Conservation (phyloP, 2,329 filamentous ascomycete species). For the Clonostachys sp. region DNA sequence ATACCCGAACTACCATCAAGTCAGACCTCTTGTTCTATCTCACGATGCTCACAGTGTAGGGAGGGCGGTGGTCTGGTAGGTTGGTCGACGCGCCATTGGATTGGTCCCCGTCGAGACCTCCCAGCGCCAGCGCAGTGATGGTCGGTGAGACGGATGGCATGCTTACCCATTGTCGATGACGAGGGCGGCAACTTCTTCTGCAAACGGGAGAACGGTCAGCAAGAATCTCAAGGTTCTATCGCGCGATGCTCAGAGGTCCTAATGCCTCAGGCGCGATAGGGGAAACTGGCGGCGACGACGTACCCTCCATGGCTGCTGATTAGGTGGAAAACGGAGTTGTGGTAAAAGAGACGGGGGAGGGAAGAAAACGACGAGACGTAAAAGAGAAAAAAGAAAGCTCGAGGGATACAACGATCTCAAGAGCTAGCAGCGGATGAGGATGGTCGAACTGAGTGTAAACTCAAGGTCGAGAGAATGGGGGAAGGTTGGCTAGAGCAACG, state of each 20-base stretch:
- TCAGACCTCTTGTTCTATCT: constrained; percentile 23
- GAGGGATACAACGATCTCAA: constrained; percentile 11
- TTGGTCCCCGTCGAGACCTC: not conserved
- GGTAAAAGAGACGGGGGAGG: constrained; percentile 4
- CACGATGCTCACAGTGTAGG: not conserved
- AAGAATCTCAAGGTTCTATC: constrained; percentile 9
- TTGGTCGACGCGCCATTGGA: not conserved
- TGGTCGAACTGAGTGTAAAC: not conserved
- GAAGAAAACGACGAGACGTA: constrained; percentile 7
- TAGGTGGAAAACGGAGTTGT: constrained; percentile 11
- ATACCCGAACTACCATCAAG: constrained; percentile 83
- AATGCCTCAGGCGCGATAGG: constrained; percentile 1
- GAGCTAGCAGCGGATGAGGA: constrained; percentile 4
- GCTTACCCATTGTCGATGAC: constrained; percentile 99
- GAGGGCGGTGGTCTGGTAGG: not conserved
- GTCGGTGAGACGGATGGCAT: constrained; percentile 30
- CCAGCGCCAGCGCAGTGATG: constrained; percentile 11
- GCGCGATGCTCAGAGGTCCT: constrained; percentile 5
- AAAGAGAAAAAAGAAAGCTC: constrained; percentile 9
- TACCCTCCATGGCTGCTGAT: constrained; percentile 55
- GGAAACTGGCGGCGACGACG: constrained; percentile 12
- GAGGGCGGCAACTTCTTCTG: constrained; percentile 99
- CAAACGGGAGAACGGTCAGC: constrained; percentile 40
- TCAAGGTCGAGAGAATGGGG: constrained; percentile 14
- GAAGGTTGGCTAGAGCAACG: constrained; percentile 18